Conservation (phyloP, 176 grass and related monocot species). For the Oryza meridionalis region DNA sequence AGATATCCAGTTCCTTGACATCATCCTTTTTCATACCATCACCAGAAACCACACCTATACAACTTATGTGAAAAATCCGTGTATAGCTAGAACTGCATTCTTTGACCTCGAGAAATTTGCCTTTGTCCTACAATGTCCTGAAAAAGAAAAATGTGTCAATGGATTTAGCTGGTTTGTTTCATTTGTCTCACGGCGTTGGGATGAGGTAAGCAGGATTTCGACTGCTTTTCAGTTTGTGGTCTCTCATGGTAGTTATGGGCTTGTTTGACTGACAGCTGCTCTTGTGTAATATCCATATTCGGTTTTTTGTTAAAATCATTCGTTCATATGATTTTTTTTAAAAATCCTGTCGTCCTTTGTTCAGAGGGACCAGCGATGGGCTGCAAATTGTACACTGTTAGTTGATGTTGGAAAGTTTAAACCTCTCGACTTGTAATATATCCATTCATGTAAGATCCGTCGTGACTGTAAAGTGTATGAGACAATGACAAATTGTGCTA, state of each 20-base stretch:
- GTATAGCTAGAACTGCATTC: constrained; percentile 44
- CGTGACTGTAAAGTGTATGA: constrained; percentile 25
- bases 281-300: constrained; percentile 30
- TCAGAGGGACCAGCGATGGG: constrained; percentile 9
- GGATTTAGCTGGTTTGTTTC: not conserved
- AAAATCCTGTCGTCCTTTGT: not conserved
- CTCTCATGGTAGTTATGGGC: not conserved
- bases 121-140: constrained; percentile 22
- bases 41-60: constrained; percentile 37
- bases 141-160: not conserved
- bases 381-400: constrained; percentile 35
- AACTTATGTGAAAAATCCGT: constrained; percentile 40
- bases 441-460: not conserved
- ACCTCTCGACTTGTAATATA: constrained; percentile 15
- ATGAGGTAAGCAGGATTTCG: not conserved
- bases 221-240: not conserved
- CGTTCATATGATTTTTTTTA: constrained; percentile 26
- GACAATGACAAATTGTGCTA: constrained; percentile 15
- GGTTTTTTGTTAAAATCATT: constrained; percentile 38
- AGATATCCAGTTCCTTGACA: constrained; percentile 73
- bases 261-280: constrained; percentile 33
- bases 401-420: constrained; percentile 17
- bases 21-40: constrained; percentile 69
- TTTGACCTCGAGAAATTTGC: constrained; percentile 25
- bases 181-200: not conserved